phyloP scores from a whole-genome alignment of 345 rosid species.

The Erysimum cheiranthoides region DNA sequence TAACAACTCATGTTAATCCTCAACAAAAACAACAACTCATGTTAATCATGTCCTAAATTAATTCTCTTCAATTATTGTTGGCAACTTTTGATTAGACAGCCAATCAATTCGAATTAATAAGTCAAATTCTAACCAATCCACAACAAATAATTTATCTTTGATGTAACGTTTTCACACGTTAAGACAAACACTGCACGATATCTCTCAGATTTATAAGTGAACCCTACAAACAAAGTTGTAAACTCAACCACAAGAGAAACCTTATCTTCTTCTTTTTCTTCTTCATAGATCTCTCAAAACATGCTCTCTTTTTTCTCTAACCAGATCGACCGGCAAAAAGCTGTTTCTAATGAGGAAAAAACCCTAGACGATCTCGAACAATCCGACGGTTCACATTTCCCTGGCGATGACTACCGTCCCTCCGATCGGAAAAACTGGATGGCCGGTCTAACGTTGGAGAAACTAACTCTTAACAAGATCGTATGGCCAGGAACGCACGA shows the following conservation, averaged over 20 bases:
- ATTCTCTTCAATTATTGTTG: background rate
- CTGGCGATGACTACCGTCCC: conserved; percentile 69
- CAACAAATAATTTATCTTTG: conserved; percentile 32
- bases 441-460: conserved; percentile 56
- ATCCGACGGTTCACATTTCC: conserved; percentile 57
- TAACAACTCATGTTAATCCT: conserved; percentile 29
- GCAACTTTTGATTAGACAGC: conserved; percentile 25
- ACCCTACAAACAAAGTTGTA: background rate
- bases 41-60: conserved; percentile 6
- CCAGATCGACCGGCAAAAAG: conserved; percentile 56
- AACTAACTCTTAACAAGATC: conserved; percentile 60
- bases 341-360: conserved; percentile 53
- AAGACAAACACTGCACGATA: conserved; percentile 41
- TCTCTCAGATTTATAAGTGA: conserved; percentile 15
- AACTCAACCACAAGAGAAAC: conserved; percentile 40
- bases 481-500: conserved; percentile 98
- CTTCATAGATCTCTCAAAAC: conserved; percentile 16
- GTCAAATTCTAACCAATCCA: conserved; percentile 36
- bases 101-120: conserved; percentile 18
- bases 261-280: conserved; percentile 39
- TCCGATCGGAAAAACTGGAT: conserved; percentile 85
- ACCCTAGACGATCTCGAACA: conserved; percentile 54
- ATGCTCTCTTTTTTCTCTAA: conserved; percentile 71
- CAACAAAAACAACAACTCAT: conserved; percentile 9
- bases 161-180: conserved; percentile 26